Evolutionary conservation across 345 rosid species (phyloP).

Genomic region (Hibiscus mutabilis): DNA sequence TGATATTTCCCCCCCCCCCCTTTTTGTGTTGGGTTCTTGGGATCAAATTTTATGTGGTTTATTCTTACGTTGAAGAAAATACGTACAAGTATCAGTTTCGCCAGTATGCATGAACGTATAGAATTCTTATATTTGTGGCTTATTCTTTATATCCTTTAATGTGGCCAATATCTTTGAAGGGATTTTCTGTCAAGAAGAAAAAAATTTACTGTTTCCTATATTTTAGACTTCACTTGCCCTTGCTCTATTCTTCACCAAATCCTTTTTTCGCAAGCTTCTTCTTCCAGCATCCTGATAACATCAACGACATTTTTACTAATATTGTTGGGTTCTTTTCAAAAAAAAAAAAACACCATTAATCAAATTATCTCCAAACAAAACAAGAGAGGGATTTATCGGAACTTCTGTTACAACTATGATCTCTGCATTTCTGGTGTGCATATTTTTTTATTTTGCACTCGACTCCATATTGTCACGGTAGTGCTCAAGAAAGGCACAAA

Average conservation of each 20-base stretch:
- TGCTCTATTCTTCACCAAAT: background rate
- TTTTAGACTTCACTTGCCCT: background rate
- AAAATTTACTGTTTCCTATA: too few species aligned
- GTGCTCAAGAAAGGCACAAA: too few species aligned
- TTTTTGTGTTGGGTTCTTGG: too few species aligned
- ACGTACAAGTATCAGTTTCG: conserved; percentile 99
- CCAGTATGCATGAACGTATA: conserved; percentile 98
- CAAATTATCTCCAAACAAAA: too few species aligned
- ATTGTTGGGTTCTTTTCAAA: conserved; percentile 43
- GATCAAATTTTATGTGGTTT: conserved; percentile 95
- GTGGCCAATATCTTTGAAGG: conserved; percentile 99
- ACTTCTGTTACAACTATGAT: conserved; percentile 85
- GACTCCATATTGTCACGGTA: too few species aligned
- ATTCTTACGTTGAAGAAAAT: conserved; percentile 89
- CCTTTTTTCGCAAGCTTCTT: conserved; percentile 68
- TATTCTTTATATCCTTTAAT: conserved; percentile 86
- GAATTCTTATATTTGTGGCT: conserved; percentile 96
- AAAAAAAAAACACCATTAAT: too few species aligned
- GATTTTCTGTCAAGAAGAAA: conserved; percentile 37
- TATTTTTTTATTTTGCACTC: too few species aligned
- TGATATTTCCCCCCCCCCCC: too few species aligned
- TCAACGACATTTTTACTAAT: conserved; percentile 88
- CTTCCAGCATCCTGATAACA: conserved; percentile 96
- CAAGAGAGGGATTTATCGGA: conserved; percentile 95
- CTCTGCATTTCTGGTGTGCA: conserved; percentile 85